phyloP scores from a whole-genome alignment of 441 rosid species.

The Flueggea neowawraea region DNA sequence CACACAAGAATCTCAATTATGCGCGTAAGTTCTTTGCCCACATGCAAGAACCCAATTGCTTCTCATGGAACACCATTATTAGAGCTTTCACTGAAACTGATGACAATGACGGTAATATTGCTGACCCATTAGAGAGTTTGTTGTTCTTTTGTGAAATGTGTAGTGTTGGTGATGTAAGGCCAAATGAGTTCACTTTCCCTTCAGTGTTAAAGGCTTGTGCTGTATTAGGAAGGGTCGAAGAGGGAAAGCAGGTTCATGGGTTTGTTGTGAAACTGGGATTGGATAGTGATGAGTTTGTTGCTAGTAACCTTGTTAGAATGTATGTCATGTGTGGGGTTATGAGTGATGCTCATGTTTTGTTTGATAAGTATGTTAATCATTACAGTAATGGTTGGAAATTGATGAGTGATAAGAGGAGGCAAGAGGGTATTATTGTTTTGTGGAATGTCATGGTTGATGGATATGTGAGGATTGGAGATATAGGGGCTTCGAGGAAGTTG shows the following conservation, averaged over 20 bases:
- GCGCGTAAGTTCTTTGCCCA: constrained; percentile 42
- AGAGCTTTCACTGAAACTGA: constrained; percentile 48
- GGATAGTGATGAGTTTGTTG: constrained; percentile 52
- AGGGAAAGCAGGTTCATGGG: constrained; percentile 65
- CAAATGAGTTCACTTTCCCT: constrained; percentile 62
- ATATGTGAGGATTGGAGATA: constrained; percentile 39
- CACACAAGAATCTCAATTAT: too few species aligned
- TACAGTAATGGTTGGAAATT: constrained; percentile 9
- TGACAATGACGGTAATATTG: constrained; percentile 17
- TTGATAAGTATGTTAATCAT: constrained; percentile 23
- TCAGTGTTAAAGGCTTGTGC: constrained; percentile 66
- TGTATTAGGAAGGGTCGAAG: constrained; percentile 31
- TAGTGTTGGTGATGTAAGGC: constrained; percentile 34
- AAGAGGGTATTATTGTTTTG: constrained; percentile 47
- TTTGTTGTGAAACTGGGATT: constrained; percentile 48
- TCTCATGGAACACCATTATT: constrained; percentile 72
- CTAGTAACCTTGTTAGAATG: constrained; percentile 58
- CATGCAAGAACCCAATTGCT: constrained; percentile 54
- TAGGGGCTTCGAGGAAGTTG: constrained; percentile 30
- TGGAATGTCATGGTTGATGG: constrained; percentile 74
- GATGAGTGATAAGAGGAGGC: constrained; percentile 26
- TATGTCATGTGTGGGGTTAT: constrained; percentile 45
- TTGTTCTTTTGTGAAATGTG: constrained; percentile 42
- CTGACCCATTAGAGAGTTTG: constrained; percentile 28
- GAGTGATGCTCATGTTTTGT: constrained; percentile 43